phyloP scores from a whole-genome alignment of 352 stramenopile genomes.

The Phytopythium cucurbitacearum region DNA sequence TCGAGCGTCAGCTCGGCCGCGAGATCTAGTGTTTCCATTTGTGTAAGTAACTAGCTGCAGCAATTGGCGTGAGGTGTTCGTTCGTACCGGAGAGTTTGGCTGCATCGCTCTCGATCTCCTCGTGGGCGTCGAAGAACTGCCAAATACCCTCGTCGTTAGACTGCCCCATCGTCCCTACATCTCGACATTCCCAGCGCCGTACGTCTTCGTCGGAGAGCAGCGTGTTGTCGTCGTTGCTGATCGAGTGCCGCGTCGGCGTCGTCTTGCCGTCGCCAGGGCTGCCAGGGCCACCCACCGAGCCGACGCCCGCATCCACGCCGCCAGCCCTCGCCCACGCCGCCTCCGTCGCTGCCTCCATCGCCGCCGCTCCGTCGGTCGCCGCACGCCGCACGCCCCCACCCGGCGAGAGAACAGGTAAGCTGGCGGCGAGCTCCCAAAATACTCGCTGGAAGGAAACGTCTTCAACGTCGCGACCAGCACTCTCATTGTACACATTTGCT shows the following conservation, averaged over 20 bases:
- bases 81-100: slow-evolving; percentile 9
- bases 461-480: slow-evolving; percentile 28
- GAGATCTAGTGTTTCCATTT: not conserved
- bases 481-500: slow-evolving; percentile 4
- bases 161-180: not conserved
- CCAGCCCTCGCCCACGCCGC: not conserved
- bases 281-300: too few relatives aligned
- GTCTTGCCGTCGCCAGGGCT: too few relatives aligned
- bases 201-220: slow-evolving; percentile 63
- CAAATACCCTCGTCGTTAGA: not conserved
- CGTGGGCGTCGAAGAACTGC: slow-evolving; percentile 73
- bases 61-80: slow-evolving; percentile 7
- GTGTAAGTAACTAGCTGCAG: not conserved
- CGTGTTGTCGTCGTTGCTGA: slow-evolving; percentile 44
- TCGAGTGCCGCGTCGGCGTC: not conserved
- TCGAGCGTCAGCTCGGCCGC: slow-evolving; percentile 8
- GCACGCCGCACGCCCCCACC: not conserved
- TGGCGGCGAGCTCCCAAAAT: not conserved
- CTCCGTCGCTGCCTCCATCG: not conserved
- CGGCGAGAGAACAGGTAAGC: too few relatives aligned
- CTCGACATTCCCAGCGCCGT: slow-evolving; percentile 1
- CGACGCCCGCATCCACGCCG: too few relatives aligned
- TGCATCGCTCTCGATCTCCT: slow-evolving; percentile 37
- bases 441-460: slow-evolving; percentile 16
- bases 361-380: not conserved